Evolutionary conservation across 1,284 basidiomycete genomes (phyloP).

Genomic region (Schizophyllum amplum): DNA sequence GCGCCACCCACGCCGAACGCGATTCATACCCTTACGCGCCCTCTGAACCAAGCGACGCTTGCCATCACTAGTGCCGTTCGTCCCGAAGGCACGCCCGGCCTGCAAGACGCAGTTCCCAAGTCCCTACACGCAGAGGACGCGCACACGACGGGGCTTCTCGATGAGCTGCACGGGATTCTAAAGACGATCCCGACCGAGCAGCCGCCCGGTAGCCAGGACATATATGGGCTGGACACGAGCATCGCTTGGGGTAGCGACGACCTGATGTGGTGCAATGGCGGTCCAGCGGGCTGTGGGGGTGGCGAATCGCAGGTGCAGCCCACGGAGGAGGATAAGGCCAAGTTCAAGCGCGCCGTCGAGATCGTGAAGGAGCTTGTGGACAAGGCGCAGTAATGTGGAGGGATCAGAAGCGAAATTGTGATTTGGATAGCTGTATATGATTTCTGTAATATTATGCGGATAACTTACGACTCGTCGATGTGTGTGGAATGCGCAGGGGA

Average conservation of each 20-base stretch:
- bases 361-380: conserved; percentile 49
- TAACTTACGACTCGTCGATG: too few species aligned
- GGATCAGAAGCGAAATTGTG: too few species aligned
- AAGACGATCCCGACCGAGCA: conserved; percentile 47
- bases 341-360: conserved; percentile 60
- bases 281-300: conserved; percentile 48
- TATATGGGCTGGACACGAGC: conserved; percentile 61
- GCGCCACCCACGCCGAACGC: conserved; percentile 56
- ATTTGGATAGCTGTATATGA: too few species aligned
- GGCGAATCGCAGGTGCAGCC: conserved; percentile 41
- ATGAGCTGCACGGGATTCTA: conserved; percentile 50
- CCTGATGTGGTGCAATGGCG: conserved; percentile 54
- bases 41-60: conserved; percentile 28
- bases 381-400: conserved; percentile 23
- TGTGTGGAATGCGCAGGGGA: too few species aligned
- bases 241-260: conserved; percentile 55
- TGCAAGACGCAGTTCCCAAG: conserved; percentile 38
- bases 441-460: too few species aligned
- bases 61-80: conserved; percentile 41
- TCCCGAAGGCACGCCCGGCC: conserved; percentile 34
- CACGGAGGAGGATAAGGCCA: conserved; percentile 49
- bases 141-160: conserved; percentile 34
- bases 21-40: conserved; percentile 42
- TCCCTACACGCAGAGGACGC: conserved; percentile 28
- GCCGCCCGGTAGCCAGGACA: conserved; percentile 56